Evolutionary conservation across 257 asterid genomes (phyloP).

Genomic region (Linaria vulgaris): DNA sequence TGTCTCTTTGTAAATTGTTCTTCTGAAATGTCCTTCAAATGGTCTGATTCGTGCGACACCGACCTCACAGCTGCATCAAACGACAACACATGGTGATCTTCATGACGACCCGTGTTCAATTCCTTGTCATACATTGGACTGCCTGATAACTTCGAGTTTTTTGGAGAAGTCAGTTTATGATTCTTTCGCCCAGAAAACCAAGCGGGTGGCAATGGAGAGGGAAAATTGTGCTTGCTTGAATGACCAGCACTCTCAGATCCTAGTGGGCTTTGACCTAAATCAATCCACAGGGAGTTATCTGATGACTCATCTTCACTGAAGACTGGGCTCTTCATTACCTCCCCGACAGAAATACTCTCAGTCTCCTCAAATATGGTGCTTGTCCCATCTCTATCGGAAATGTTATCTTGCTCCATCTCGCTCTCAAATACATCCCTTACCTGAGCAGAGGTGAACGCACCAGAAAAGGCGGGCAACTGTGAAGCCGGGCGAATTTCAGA

Average conservation of each 20-base stretch:
- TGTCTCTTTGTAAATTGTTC: constrained; percentile 42
- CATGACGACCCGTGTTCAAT: constrained; percentile 43
- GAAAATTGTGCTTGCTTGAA: constrained; percentile 47
- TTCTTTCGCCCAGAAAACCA: constrained; percentile 80
- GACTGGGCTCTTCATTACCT: constrained; percentile 92
- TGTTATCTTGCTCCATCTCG: constrained; percentile 88
- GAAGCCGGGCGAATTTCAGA: constrained; percentile 60
- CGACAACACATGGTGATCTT: constrained; percentile 57
- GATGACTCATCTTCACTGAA: constrained; percentile 97
- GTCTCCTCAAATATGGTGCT: constrained; percentile 96
- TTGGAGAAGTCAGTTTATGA: constrained; percentile 66
- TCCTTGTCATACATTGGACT: constrained; percentile 73
- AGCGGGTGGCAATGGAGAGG: constrained; percentile 81
- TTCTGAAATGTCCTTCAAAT: constrained; percentile 61
- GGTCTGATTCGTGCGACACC: constrained; percentile 78
- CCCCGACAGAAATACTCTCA: constrained; percentile 88
- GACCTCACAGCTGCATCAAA: constrained; percentile 91
- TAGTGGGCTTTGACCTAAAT: constrained; percentile 89
- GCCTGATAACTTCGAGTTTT: constrained; percentile 49
- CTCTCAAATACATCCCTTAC: constrained; percentile 90
- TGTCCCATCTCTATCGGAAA: constrained; percentile 87
- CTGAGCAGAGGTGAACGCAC: constrained; percentile 95
- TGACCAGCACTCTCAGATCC: constrained; percentile 68
- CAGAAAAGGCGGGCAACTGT: constrained; percentile 98
- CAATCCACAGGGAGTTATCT: constrained; percentile 96